These are phyloP conservation scores for Clavispora fructus DNA, from an alignment of 805 yeast genomes.

Conservation along the genomic window DNA sequence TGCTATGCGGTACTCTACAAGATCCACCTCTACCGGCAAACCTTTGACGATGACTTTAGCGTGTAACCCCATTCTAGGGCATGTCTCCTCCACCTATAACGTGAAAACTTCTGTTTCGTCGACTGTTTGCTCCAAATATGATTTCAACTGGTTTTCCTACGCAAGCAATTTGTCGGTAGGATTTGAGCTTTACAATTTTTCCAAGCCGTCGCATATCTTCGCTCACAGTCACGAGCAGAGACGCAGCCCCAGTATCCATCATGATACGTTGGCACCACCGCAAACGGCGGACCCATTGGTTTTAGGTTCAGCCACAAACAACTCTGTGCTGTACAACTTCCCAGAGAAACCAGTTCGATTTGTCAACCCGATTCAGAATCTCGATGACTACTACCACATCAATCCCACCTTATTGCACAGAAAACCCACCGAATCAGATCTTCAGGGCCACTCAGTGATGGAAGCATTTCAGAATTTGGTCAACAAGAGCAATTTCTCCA, in stretches of 20 bases:
- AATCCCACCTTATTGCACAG: slow-evolving; percentile 16
- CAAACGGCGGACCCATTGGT: slow-evolving; percentile 3
- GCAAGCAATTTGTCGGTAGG: slow-evolving; percentile 84
- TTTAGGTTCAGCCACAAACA: slow-evolving; percentile 1
- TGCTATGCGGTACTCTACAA: slow-evolving; percentile 78
- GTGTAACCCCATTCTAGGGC: slow-evolving; percentile 86
- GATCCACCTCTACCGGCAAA: slow-evolving; percentile 79
- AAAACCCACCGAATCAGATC: slow-evolving; percentile 6
- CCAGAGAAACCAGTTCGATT: not conserved
- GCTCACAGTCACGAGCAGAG: not conserved
- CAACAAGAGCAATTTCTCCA: slow-evolving; percentile 51
- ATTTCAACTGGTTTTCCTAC: slow-evolving; percentile 86
- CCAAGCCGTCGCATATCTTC: slow-evolving; percentile 11
- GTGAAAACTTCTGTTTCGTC: slow-evolving; percentile 72
- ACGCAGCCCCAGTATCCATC: slow-evolving; percentile 5
- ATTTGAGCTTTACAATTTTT: slow-evolving; percentile 69
- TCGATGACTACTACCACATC: slow-evolving; percentile 22
- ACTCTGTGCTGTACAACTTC: not conserved
- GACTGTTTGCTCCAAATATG: slow-evolving; percentile 78
- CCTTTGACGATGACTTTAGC: slow-evolving; percentile 87
- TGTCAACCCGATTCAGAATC: slow-evolving; percentile 21
- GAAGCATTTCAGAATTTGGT: slow-evolving; percentile 48
- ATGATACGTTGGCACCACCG: slow-evolving; percentile 10
- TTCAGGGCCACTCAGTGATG: slow-evolving; percentile 36
- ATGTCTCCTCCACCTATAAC: slow-evolving; percentile 80